phyloP scores from a whole-genome alignment of 768 basidiomycete genomes.

The Dentipellis sp. region DNA sequence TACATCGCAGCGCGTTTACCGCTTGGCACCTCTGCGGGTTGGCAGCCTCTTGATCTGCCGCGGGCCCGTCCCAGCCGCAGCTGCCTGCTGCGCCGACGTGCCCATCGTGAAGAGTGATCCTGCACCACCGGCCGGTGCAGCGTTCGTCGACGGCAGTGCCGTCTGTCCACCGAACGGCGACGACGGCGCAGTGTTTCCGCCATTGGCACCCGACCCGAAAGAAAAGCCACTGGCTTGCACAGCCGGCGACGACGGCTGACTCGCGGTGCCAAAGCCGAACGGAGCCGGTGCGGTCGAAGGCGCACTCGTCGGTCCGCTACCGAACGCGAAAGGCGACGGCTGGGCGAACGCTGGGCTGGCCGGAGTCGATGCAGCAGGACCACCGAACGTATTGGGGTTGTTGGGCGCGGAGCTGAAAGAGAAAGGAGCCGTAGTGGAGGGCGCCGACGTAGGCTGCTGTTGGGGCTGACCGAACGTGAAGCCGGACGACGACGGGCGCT shows the following conservation, averaged over 20 bases:
- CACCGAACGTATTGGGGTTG: slow-evolving; percentile 16
- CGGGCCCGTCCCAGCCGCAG: slow-evolving; percentile 7
- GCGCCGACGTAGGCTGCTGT: slow-evolving; percentile 19
- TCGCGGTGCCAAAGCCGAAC: slow-evolving; percentile 20
- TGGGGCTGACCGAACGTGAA: slow-evolving; percentile 37
- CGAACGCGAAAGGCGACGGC: slow-evolving; percentile 14
- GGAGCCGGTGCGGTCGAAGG: slow-evolving; percentile 23
- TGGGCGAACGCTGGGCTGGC: slow-evolving; percentile 12
- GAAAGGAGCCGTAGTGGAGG: slow-evolving; percentile 14
- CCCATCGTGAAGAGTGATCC: slow-evolving; percentile 22
- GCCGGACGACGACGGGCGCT: no score
- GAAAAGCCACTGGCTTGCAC: slow-evolving; percentile 16
- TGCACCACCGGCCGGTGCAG: background rate
- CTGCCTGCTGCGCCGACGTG: slow-evolving; percentile 13
- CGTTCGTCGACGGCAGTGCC: slow-evolving; percentile 3
- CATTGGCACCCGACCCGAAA: slow-evolving; percentile 14
- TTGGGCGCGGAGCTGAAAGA: slow-evolving; percentile 17
- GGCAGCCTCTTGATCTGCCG: slow-evolving; percentile 25
- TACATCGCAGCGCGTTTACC: background rate
- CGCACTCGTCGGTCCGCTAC: slow-evolving; percentile 13
- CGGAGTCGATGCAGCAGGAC: slow-evolving; percentile 11
- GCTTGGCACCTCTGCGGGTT: slow-evolving; percentile 18
- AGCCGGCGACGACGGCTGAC: slow-evolving; percentile 24
- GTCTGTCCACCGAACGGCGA: slow-evolving; percentile 20
- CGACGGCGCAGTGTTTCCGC: slow-evolving; percentile 11